Base-by-base conservation (phyloP, 768 basidiomycete genomes). In the Boletellus ananas region DNA sequence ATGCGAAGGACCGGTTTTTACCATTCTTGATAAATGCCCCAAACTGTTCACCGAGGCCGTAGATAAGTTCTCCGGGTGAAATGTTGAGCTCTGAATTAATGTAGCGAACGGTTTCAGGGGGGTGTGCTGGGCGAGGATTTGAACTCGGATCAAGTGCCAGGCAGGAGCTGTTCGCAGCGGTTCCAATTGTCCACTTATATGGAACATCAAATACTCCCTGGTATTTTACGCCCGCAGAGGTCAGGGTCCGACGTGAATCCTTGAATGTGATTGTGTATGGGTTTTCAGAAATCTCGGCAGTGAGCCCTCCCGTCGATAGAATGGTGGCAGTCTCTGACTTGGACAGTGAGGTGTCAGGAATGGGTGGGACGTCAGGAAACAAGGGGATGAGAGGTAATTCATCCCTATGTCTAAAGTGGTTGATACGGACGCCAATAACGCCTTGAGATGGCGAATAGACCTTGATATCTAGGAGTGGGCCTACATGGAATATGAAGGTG, bases 21-120 rank as follows among this genome's bases (percentile, higher is more conserved):
- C 85, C 86, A 55, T 88, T 87, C 72, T 88, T 89, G 7, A 86
- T 77, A 51, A 89, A 83, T 9, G 85, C 74, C 3, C 83, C 81
- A 62, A 89, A 88, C 48, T 85, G 80, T 66, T 89, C 86, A 42
- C 87, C 87, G 13, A 87, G 72, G 4, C 86, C 86, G 59, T 87
- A 88, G 18, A 89, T 74, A 37, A 81, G 75, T 66, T 87, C 86
- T 17, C 84, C 86, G 0, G 85, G 84, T 21, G 80, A 79, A 7
- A 84, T 67, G 50, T 79, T 81, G 27, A 89, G 72, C 73, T 79
- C 85, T 43, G 80, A 58, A n/a, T 57, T 77, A 39, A 79, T 65
- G 58, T 81, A 81, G 21, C 77, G 68, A 33, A 78, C 68, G 9
- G 63, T 61, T 40, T 68, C 72, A 1, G 78, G 79, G 11, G 71